Conservation (phyloP, 257 asterid genomes). For the Solanum chaucha region DNA sequence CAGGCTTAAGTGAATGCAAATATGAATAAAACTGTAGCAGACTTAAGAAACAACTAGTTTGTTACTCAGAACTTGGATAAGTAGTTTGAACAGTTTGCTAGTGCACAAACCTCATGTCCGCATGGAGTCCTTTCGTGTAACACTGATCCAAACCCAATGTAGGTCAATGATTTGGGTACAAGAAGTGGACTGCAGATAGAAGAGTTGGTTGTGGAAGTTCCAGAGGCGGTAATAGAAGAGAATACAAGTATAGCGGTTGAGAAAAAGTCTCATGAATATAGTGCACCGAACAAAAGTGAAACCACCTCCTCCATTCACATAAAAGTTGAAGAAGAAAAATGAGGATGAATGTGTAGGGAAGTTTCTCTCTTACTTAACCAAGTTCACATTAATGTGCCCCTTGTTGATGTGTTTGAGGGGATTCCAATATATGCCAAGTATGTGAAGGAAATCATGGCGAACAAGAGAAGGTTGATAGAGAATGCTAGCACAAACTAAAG, state of each 20-base stretch:
- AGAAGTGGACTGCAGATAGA: not conserved
- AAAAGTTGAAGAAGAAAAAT: not conserved
- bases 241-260: no score
- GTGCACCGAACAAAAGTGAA: not conserved
- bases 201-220: not conserved
- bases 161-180: not conserved
- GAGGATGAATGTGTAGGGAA: not conserved
- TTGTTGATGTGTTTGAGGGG: no score
- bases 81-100: not conserved
- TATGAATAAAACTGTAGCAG: not conserved
- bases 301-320: not conserved
- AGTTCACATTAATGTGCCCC: not conserved
- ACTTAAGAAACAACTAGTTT: not conserved
- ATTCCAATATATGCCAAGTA: not conserved
- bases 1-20: no score
- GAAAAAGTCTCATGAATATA: no score
- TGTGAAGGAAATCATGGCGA: not conserved
- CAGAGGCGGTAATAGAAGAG: not conserved
- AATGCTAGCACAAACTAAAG: not conserved
- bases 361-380: not conserved
- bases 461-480: not conserved
- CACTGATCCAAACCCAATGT: not conserved
- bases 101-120: not conserved
- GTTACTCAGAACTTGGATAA: not conserved
- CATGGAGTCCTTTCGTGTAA: not conserved